A percentile compares a stretch with the other conserved stretches of the same genome.
Conservation (phyloP, 805 yeast genomes). For the Yamadazyma laniorum region DNA sequence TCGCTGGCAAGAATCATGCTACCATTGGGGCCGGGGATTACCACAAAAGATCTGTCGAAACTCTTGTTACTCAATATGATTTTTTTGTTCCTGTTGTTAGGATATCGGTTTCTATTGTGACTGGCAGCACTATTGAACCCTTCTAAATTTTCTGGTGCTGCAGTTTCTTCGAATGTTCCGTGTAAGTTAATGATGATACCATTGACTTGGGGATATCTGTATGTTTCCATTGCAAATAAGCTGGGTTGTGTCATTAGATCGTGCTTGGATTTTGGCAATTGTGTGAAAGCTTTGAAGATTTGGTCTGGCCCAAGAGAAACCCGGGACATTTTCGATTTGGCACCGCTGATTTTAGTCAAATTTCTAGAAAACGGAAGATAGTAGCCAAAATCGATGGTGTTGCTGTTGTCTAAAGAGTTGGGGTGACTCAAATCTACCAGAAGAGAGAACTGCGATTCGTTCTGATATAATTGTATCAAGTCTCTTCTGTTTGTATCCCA, state of each 20-base stretch:
- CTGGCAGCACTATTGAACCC: constrained; percentile 3
- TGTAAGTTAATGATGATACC: constrained; percentile 81
- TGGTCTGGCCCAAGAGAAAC: constrained; percentile 67
- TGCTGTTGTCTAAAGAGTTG: constrained; percentile 21
- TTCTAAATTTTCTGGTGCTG: constrained; percentile 46
- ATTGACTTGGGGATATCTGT: constrained; percentile 65
- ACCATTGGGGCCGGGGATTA: constrained; percentile 67
- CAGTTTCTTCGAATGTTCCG: constrained; percentile 77
- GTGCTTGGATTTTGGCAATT: constrained; percentile 80
- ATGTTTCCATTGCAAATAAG: constrained; percentile 73
- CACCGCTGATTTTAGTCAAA: constrained; percentile 57
- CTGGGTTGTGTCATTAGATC: constrained; percentile 60
- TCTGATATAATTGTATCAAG: constrained; percentile 70
- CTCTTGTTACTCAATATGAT: constrained; percentile 57
- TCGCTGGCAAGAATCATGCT: constrained; percentile 86
- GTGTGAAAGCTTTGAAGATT: constrained; percentile 58
- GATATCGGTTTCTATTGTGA: constrained; percentile 17
- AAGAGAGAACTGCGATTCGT: constrained; percentile 80
- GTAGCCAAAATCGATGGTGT: constrained; percentile 49
- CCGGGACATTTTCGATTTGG: constrained; percentile 54
- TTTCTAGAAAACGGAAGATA: constrained; percentile 78
- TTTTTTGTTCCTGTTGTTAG: constrained; percentile 27
- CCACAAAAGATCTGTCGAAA: constrained; percentile 83
- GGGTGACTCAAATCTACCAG: constrained; percentile 76
- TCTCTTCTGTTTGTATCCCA: constrained; percentile 83